Evolutionary conservation across 805 yeast genomes (phyloP), one percentile per base, ranked within the genome.

Genomic region (Zygotorulaspora chibaensis): DNA sequence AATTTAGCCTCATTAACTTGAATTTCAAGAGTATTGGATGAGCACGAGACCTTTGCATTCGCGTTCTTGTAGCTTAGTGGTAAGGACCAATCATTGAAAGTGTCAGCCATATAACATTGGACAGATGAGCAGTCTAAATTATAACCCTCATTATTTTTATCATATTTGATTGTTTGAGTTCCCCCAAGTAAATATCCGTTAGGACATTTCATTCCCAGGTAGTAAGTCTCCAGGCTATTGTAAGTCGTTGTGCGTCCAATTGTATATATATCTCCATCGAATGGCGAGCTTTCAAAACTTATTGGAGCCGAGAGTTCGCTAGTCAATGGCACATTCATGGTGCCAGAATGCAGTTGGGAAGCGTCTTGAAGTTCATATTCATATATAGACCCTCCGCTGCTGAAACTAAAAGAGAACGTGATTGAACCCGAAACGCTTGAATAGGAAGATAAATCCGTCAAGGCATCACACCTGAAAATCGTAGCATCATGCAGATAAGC

Each of bases 1-100:
- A 62, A 51, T 10, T 60, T 51, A 8, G 62, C 40, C 34, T 55
- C 43, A 16, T 46, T 52, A 18, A 61, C 50, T 13, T 48, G 40
- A 12, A 63, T 45, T 29, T 47, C 30, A 2, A 67, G 38, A 8
- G 46, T 43, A 26, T 59, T 52, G 8, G 47, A 60, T 16, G 50
- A 43, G 51, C 72, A 68, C 3, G 46, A 8, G 11, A 49, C 51
- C 17, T 53, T 40, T 7, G 58, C 56, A 5, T 39, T 17, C 7
- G 52, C 50, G 15, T 42, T 40, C 16, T 54, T 47, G 36, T 46
- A 51, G 2, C 49, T 43, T 6, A 44, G 42, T 17, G 72, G 70
- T 16, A 66, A 61, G 33, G 56, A 50, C 63, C 67, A 70, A 40
- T 63, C 68, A 45, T 70, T 70, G 40, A 61, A 61, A 12, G 57